Evolutionary conservation across 176 grass and related monocot genomes (phyloP).

Genomic region (Carex littledalei): DNA sequence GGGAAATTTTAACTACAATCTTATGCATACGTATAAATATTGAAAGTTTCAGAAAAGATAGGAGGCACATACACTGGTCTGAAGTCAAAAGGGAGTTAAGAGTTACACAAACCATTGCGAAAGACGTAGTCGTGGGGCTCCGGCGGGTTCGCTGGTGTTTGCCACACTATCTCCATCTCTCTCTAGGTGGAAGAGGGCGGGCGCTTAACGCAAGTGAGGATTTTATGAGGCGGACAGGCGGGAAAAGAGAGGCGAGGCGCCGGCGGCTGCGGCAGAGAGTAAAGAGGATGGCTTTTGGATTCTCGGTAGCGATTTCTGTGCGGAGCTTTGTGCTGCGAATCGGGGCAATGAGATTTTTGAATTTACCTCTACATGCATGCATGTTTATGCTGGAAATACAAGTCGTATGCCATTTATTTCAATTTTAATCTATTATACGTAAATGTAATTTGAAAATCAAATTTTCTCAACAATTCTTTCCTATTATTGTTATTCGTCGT

Average conservation of each 20-base stretch:
- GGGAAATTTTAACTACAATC: not conserved
- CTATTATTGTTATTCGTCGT: too few relatives aligned
- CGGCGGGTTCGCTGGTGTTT: constrained; percentile 76
- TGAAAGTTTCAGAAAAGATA: not conserved
- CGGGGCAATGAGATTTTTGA: not conserved
- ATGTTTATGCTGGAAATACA: too few relatives aligned
- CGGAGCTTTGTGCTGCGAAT: not conserved
- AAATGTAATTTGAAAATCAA: too few relatives aligned
- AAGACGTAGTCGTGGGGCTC: constrained; percentile 74
- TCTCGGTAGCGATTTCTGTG: not conserved
- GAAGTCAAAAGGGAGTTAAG: not conserved
- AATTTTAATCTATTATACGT: too few relatives aligned
- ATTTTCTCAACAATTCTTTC: too few relatives aligned
- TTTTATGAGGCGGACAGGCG: constrained; percentile 6
- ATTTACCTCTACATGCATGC: not conserved
- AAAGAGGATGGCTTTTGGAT: not conserved
- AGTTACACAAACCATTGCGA: constrained; percentile 38
- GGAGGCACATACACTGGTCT: not conserved
- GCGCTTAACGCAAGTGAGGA: not conserved
- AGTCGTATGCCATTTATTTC: too few relatives aligned
- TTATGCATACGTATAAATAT: not conserved
- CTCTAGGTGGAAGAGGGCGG: not conserved
- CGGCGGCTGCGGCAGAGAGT: not conserved
- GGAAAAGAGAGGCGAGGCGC: not conserved
- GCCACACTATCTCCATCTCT: constrained; percentile 70